Base-by-base conservation (phyloP, 345 rosid species). In the Euphorbia lathyris region DNA sequence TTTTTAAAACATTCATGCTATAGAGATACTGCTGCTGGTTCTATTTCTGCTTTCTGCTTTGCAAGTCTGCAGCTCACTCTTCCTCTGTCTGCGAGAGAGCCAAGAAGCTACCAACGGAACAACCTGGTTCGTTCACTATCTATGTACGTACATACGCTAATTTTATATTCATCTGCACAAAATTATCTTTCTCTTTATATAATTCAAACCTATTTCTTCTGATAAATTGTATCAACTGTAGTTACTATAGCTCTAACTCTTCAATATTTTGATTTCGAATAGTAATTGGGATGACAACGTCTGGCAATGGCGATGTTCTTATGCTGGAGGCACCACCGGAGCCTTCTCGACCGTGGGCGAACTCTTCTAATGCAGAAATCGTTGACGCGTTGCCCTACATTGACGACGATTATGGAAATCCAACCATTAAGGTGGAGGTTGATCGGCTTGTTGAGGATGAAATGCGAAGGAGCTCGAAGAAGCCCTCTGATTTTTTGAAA, bases 351-450 rank as follows among this genome's bases (percentile, higher is more conserved):
- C 87, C 91, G 0, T 93, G 98, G 98, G 79, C 86, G 0, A 76
- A 76, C 45, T 67, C 88, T 56, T 80, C 83, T 9, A 84, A 77
- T 67, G 92, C 97, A 0, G 92, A 95, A 76, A 80, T 83, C 42
- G 82, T 95, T 45, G 99, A 95, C 72, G 96, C 99, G 11, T 83
- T 95, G 78, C 99, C 97, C 38, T 92, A 95, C 83, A 95, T 95
- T 26, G 99, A 95, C 81, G 97, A 87, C 65, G 97, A 95, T 77
- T 95, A 92, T 57, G 89, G 87, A 13, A 75, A 91, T 68, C 92
- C 91, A 3, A 67, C 66, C 74, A 82, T 95, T 59, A 92, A 92
- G 72, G 81, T 82, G 9, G 99, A 95, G 81, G 97, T 90, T 8
- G 97, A 92, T 72, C 92, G 92, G 10, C 80, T 92, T 36, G 90